Conservation (phyloP, 495 filamentous ascomycete species). For the Niebla homalea region DNA sequence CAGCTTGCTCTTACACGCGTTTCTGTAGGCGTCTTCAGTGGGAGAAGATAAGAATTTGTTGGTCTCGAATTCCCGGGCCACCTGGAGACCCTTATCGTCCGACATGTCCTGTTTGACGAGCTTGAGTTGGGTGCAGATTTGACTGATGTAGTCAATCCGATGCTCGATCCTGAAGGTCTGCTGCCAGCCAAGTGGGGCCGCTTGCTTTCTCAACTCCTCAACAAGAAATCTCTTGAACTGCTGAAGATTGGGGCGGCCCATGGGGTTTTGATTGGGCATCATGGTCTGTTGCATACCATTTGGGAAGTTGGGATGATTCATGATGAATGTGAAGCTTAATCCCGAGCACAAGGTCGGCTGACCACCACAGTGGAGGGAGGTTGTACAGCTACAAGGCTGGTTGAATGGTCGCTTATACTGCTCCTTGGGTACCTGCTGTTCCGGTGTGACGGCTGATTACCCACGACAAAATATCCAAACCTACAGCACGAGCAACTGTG, state of each 20-base stretch:
- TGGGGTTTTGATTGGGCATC: not conserved
- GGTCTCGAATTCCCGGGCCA: constrained; percentile 36
- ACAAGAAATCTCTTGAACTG: not conserved
- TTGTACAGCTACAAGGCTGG: too few species aligned
- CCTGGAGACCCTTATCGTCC: constrained; percentile 25
- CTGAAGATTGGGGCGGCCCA: not conserved
- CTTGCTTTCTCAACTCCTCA: constrained; percentile 18
- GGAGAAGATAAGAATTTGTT: constrained; percentile 33
- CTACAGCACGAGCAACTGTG: too few species aligned
- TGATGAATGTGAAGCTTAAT: not conserved
- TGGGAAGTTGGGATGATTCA: not conserved
- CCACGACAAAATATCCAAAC: too few species aligned
- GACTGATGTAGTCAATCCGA: constrained; percentile 30
- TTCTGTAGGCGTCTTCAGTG: constrained; percentile 16
- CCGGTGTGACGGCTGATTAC: too few species aligned
- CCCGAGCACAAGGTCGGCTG: too few species aligned
- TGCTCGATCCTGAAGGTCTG: constrained; percentile 27
- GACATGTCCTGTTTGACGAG: constrained; percentile 37
- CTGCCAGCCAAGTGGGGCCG: constrained; percentile 34
- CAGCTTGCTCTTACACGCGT: constrained; percentile 19
- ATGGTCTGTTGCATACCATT: not conserved
- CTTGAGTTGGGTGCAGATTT: constrained; percentile 33
- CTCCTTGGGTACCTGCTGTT: too few species aligned
- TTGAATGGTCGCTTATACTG: too few species aligned
- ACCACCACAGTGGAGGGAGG: too few species aligned